Percentiles rank a stretch among this genome's conserved stretches.
Conservation (phyloP, 2,329 filamentous ascomycete species). For the Fusarium burgessii region DNA sequence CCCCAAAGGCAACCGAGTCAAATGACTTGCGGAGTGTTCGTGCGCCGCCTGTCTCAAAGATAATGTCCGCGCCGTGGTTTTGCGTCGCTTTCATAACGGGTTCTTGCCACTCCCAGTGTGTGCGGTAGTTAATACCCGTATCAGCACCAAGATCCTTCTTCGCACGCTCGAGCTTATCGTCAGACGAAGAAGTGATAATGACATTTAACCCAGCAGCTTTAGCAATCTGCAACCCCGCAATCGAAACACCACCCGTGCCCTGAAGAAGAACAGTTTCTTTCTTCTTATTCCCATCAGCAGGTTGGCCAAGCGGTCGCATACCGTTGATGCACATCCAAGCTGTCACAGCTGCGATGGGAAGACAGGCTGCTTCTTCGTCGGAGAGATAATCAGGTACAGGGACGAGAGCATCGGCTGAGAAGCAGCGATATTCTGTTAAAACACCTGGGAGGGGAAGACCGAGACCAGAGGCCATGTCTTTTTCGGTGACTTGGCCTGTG, state of each 20-base stretch:
- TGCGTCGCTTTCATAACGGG: slow-evolving; percentile 60
- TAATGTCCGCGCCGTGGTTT: slow-evolving; percentile 62
- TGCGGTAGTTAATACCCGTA: slow-evolving; percentile 66
- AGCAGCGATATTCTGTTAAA: slow-evolving; percentile 69
- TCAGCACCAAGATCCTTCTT: slow-evolving; percentile 62
- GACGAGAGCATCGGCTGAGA: slow-evolving; percentile 67
- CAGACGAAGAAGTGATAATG: slow-evolving; percentile 67
- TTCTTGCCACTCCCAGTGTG: slow-evolving; percentile 63
- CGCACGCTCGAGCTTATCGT: slow-evolving; percentile 62
- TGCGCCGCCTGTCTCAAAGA: slow-evolving; percentile 67
- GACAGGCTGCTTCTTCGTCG: slow-evolving; percentile 69
- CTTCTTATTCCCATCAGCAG: slow-evolving; percentile 44
- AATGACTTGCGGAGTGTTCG: slow-evolving; percentile 65
- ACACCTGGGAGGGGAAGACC: slow-evolving; percentile 71
- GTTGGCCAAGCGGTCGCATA: slow-evolving; percentile 65
- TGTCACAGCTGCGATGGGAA: slow-evolving; percentile 72
- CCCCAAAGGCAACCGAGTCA: slow-evolving; percentile 65
- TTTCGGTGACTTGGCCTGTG: slow-evolving; percentile 68
- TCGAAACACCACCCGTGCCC: slow-evolving; percentile 66
- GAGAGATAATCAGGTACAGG: slow-evolving; percentile 66
- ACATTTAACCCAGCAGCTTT: slow-evolving; percentile 63
- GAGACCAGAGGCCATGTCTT: slow-evolving; percentile 67
- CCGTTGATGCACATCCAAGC: slow-evolving; percentile 75
- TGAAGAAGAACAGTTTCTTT: slow-evolving; percentile 60
- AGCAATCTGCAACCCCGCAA: slow-evolving; percentile 66